Base-by-base conservation (phyloP, 179 eudicot species). In the Amaranthus tricolor region DNA sequence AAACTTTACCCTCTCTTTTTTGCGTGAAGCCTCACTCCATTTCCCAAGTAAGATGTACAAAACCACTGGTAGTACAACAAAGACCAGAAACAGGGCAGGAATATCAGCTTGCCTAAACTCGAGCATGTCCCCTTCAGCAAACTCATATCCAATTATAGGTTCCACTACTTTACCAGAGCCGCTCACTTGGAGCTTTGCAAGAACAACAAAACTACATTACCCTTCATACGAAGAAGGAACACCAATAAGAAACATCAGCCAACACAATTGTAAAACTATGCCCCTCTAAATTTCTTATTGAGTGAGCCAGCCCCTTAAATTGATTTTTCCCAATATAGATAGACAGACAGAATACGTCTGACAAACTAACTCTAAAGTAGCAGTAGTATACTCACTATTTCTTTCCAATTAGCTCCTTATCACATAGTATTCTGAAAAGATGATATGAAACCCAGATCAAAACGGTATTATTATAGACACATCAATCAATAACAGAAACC, bases 61-160 rank as follows among this genome's bases (percentile, higher is more conserved):
- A 76, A 90, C 86, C 66, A 94, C 81, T 47, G 98, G 98, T 68
- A 94, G 78, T 87, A 92, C 97, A 73, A 94, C 85, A 48, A 94
- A 85, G 85, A 94, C 86, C 83, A 94, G 81, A 82, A 92, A 88
- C 67, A 92, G 79, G 80, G 81, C 88, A 53, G 92, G 91, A 80
- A 92, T 73, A 89, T 92, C 92, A 82, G 91, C 81, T 89, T 88
- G 91, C 87, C 94, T 92, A 86, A 96, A 96, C 89, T 89, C 85
- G 76, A 94, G 97, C 98, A 94, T 94, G 89, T 88, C 92, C 92
- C 78, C 86, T 81, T 89, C 87, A 84, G 80, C 87, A 84, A 57
- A 92, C 87, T 90, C 98, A 94, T 92, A 87, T 76, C 98, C 91
- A 89, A 79, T 58, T 71, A 48, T 71, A 75, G 52, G 50, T 45